These are phyloP conservation scores for Sambucus nigra DNA, from an alignment of 129 eudicot genomes.

Conservation along the genomic window DNA sequence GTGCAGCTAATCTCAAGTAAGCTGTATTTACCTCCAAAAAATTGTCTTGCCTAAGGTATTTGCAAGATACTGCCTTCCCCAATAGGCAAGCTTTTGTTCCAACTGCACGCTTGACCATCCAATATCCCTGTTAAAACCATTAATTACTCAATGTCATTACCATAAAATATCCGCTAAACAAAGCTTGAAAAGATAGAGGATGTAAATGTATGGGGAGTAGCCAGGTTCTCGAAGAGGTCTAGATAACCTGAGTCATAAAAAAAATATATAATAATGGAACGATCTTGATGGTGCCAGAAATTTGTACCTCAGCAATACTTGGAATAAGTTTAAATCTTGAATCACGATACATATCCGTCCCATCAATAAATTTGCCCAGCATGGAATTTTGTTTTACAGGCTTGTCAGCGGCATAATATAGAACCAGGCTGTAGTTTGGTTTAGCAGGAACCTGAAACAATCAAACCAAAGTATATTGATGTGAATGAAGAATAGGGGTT, in stretches of 20 bases:
- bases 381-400: constrained; percentile 73
- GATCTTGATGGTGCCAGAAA: background rate
- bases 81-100: constrained; percentile 93
- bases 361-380: constrained; percentile 76
- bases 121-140: constrained; percentile 65
- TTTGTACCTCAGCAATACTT: constrained; percentile 71
- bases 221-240: background rate
- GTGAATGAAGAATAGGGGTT: too few species aligned
- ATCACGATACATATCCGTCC: constrained; percentile 78
- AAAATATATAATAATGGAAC: background rate
- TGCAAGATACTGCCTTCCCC: constrained; percentile 94
- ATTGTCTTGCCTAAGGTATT: constrained; percentile 80
- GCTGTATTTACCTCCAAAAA: constrained; percentile 67
- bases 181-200: background rate
- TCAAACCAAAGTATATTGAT: constrained; percentile 12
- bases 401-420: constrained; percentile 90
- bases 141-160: constrained; percentile 13
- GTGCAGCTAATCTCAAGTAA: background rate
- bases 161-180: constrained; percentile 1
- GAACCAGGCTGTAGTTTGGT: constrained; percentile 92
- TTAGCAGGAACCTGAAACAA: constrained; percentile 75
- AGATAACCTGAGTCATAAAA: background rate
- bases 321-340: constrained; percentile 91
- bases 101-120: constrained; percentile 99
- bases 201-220: too few species aligned